Evolutionary conservation across 306 rosid genomes (phyloP).

Genomic region (Abrus pulchellus): DNA sequence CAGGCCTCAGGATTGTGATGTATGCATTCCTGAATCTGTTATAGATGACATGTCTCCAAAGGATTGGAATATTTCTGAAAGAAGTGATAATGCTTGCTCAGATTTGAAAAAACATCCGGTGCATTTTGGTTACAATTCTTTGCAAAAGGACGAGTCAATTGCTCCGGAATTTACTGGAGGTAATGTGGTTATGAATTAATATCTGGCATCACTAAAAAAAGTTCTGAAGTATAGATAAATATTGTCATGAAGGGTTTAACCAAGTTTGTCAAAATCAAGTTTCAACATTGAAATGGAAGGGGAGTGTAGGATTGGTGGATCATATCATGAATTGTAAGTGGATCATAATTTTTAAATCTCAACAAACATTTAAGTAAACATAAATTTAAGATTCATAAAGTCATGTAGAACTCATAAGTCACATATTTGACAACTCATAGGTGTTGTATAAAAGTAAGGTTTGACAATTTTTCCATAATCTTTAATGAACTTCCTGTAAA

Average conservation of each 20-base stretch:
- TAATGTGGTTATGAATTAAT: constrained; percentile 47
- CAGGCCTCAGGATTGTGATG: constrained; percentile 48
- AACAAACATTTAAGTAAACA: too few relatives aligned
- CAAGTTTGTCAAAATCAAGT: not conserved
- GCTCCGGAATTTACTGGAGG: constrained; percentile 55
- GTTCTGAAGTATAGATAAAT: constrained; percentile 35
- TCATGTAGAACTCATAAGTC: too few relatives aligned
- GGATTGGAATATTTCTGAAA: constrained; percentile 51
- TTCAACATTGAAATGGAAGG: too few relatives aligned
- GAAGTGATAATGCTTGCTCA: constrained; percentile 45
- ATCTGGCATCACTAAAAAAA: constrained; percentile 16
- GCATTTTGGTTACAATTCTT: constrained; percentile 43
- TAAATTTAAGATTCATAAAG: too few relatives aligned
- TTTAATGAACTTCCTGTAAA: too few relatives aligned
- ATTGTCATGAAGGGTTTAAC: constrained; percentile 10
- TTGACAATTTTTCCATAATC: too few relatives aligned
- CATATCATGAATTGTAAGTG: too few relatives aligned
- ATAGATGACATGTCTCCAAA: constrained; percentile 46
- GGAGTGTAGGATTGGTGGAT: too few relatives aligned
- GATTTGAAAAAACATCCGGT: constrained; percentile 41
- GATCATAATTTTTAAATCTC: too few relatives aligned
- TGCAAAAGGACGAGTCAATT: constrained; percentile 48
- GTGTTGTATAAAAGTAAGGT: too few relatives aligned
- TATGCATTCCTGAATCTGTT: constrained; percentile 54
- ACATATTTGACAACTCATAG: too few relatives aligned